Base-by-base conservation (phyloP, 2,329 filamentous ascomycete species). In the Xylaria digitata region DNA sequence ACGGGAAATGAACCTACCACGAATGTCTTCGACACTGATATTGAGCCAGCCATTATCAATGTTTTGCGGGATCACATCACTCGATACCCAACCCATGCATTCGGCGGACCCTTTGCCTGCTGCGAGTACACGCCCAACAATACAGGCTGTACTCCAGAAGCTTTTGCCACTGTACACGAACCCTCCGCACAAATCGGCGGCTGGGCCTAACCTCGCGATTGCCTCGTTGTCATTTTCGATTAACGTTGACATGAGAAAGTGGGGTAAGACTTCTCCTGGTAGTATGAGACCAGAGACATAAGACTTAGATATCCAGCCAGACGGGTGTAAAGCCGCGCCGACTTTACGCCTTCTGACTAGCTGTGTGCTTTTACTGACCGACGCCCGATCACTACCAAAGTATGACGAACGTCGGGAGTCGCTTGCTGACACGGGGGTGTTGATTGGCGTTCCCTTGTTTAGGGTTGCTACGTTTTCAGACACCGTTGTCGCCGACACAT, bases 11-110 rank as follows among this genome's bases (percentile, higher is more conserved):
- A 50, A 68, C 67, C 23, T 79, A 86, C 86, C 85, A 46, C 80
- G 77, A 30, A 87, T 80, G 58, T 86, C 81, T 58, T 87, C 83
- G 15, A 84, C 84, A 23, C 87, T 83, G 53, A 90, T 82, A 63
- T 87, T 85, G 19, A 89, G 77, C 86, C 88, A 90, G 9, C 87
- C 86, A 53, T 88, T 84, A 6, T 77, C 78, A 17, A 85, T 72
- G 0, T 82, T 84, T 13, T 80, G 75, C 0, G 88, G 88, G 1
- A 83, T 73, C 19, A 90, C 82, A 60, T 88, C 85, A 34, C 85
- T 89, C 11, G 87, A 89, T 60, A 91, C 82, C 89, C 89, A 90
- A 58, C 89, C 89, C 87, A 91, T 88, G 74, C 89, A 89, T 74
- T 91, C 89, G 0, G 84, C 84, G 17, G 88, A 85, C 2, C 87